Percentiles rank a stretch among this genome's conserved stretches.
Evolutionary conservation across 805 yeast genomes (phyloP).

Genomic region (Kodamaea hsintzibuensis): DNA sequence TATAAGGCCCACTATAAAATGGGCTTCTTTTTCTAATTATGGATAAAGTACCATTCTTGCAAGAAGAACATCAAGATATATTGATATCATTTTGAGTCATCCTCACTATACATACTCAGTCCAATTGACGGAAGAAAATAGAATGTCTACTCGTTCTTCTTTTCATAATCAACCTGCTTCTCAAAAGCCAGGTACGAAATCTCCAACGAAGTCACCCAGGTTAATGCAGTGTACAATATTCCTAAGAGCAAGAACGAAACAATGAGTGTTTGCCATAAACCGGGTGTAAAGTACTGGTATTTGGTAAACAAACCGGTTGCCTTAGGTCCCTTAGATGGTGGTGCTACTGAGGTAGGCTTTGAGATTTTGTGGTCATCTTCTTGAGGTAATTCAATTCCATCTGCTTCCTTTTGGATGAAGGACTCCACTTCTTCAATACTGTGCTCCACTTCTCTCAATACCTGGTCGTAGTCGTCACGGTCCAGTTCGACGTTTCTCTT

Average conservation of each 20-base stretch:
- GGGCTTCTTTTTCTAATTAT: background rate
- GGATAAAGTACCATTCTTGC: too few relatives aligned
- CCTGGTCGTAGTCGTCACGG: constrained; percentile 13
- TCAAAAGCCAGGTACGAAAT: constrained; percentile 84
- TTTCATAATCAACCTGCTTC: constrained; percentile 56
- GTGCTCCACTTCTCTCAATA: constrained; percentile 24
- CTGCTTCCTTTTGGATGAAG: constrained; percentile 21
- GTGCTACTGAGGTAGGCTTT: background rate
- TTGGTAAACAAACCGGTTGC: constrained; percentile 54
- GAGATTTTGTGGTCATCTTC: constrained; percentile 18
- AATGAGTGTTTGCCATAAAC: constrained; percentile 72
- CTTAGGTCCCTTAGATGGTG: background rate
- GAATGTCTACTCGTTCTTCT: constrained; percentile 42
- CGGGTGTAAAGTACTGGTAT: constrained; percentile 76
- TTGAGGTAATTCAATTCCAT: constrained; percentile 26
- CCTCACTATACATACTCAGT: background rate
- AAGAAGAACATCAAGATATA: too few relatives aligned
- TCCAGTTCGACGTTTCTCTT: constrained; percentile 21
- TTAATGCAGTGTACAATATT: constrained; percentile 60
- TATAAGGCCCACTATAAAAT: background rate
- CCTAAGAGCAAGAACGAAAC: constrained; percentile 61
- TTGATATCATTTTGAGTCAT: too few relatives aligned
- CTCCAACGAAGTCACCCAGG: constrained; percentile 70
- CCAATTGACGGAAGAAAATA: background rate
- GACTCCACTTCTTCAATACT: constrained; percentile 33